A percentile compares a stretch with the other conserved stretches of the same genome.
phyloP scores from a whole-genome alignment of 345 rosid genomes.

The Hibiscus syriacus region DNA sequence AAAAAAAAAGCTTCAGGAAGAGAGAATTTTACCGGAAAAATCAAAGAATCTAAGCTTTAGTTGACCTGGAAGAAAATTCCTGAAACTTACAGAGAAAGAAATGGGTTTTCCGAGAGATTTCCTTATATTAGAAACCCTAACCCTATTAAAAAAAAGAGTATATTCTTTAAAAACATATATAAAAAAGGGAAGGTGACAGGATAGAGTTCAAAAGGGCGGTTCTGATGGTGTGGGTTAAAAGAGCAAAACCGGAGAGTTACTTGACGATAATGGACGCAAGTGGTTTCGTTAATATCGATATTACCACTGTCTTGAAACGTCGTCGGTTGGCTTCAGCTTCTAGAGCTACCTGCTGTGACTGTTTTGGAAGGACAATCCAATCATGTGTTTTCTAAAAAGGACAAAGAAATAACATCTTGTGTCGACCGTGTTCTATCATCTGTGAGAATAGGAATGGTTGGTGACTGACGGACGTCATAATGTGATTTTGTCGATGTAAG shows the following conservation, averaged over 20 bases:
- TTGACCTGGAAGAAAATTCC: constrained; percentile 18
- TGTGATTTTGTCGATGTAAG: background rate
- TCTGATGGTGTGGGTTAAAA: background rate
- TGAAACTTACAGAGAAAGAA: constrained; percentile 6
- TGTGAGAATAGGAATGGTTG: background rate
- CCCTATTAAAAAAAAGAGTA: constrained; percentile 16
- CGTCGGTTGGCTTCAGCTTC: background rate
- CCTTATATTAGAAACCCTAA: constrained; percentile 36
- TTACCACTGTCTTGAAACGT: constrained; percentile 1
- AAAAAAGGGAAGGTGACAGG: background rate
- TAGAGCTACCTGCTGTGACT: background rate
- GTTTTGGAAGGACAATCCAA: background rate
- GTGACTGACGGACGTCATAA: background rate
- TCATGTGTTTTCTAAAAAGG: background rate
- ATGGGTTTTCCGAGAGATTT: constrained; percentile 14
- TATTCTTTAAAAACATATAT: background rate
- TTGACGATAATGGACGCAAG: background rate
- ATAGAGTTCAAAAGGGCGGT: constrained; percentile 19
- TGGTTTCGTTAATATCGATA: constrained; percentile 4
- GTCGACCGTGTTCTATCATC: background rate
- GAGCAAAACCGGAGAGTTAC: constrained; percentile 4
- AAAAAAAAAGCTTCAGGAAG: background rate
- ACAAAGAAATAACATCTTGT: too few species aligned
- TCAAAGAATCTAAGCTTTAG: constrained; percentile 35
- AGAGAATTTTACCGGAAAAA: constrained; percentile 28